Conservation (phyloP, 371 early-diverging fungal genomes). For the Circinella umbellata region DNA sequence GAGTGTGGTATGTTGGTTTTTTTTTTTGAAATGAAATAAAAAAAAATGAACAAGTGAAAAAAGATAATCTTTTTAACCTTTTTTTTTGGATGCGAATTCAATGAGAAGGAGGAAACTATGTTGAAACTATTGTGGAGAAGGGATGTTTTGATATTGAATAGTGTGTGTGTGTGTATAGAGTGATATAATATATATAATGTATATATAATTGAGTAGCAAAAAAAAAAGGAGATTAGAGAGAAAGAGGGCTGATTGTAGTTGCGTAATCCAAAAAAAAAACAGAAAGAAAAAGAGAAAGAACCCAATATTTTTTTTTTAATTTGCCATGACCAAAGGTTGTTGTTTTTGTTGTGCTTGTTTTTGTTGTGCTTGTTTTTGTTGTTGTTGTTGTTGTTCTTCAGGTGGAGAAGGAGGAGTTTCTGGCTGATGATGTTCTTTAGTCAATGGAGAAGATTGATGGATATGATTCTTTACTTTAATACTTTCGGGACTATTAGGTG, state of each 20-base stretch:
- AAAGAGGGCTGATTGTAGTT: not conserved
- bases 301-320: conserved; percentile 5
- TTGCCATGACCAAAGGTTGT: conserved; percentile 18
- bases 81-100: no score
- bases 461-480: conserved; percentile 18
- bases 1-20: no score
- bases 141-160: not conserved
- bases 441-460: conserved; percentile 23
- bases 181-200: not conserved
- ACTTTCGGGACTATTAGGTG: conserved; percentile 45
- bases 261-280: not conserved
- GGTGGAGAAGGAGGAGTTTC: conserved; percentile 8
- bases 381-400: conserved; percentile 11
- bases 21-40: no score
- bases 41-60: no score
- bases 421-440: conserved; percentile 7
- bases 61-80: no score
- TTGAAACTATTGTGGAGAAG: not conserved
- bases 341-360: conserved; percentile 8
- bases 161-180: not conserved
- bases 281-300: not conserved
- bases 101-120: not conserved
- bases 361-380: conserved; percentile 4
- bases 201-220: not conserved
- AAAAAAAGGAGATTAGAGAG: not conserved